Base-by-base conservation (phyloP, 441 rosid genomes). In the Jatropha multifida region DNA sequence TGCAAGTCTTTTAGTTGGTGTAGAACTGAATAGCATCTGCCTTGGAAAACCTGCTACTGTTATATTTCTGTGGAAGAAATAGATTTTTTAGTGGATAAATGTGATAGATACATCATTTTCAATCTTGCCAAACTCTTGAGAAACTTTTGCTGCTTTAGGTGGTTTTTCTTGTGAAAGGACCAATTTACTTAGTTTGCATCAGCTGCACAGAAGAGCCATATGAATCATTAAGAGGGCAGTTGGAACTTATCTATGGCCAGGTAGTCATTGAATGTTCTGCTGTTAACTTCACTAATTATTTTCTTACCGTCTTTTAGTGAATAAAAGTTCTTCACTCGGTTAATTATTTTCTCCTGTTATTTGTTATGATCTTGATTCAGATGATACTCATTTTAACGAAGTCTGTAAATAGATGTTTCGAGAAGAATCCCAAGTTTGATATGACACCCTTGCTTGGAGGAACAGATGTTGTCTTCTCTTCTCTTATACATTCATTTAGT, bases 401-500 rank as follows among this genome's bases (percentile, higher is more conserved):
- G 82, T 90, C 98, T 4, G 78, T 96, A 77, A 92, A 96, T 86
- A 90, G 96, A 89, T 94, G 99, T 83, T 96, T 96, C 27, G 97
- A 88, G 87, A 96, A 90, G 94, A 96, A 94, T 80, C 81, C 98
- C 14, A 96, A 96, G 90, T 96, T 94, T 78, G 99, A 96, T 81
- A 92, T 94, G 98, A 88, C 98, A 76, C 97, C 97, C 54, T 87
- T 96, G 85, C 97, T 96, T 63, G 96, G 97, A 77, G 99, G 99
- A 88, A 96, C 99, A 7, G 97, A 94, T 71, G 93, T 83, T 77
- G 98, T 96, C 80, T 96, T 96, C 89, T 94, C 98, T 55, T 94
- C 99, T 74, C 97, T 96, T 41, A 88, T 96, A 83, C 98, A 92
- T 85, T 94, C 97, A 27, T 91, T 94, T 75, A 86, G 89, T 82